Evolutionary conservation across 2,329 filamentous ascomycete genomes (phyloP).

Genomic region (Cordyceps tenuipes): DNA sequence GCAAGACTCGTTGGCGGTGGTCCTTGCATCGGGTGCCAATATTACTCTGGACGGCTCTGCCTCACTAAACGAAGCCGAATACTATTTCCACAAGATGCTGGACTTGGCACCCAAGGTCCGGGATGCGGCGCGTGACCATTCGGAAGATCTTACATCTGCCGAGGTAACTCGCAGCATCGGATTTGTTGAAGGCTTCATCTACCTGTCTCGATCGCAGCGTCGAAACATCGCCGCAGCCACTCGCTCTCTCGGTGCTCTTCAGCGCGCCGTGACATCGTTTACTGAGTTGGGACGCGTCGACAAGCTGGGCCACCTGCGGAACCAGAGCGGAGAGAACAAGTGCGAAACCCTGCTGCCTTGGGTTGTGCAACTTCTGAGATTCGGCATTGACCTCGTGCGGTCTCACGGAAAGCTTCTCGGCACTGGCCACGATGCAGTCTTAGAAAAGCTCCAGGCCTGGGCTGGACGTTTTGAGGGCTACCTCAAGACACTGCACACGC

Average conservation of each 20-base stretch:
- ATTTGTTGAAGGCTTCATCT: conserved; percentile 77
- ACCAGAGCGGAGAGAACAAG: conserved; percentile 18
- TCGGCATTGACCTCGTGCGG: conserved; percentile 52
- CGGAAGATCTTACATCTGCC: conserved; percentile 73
- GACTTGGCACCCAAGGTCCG: conserved; percentile 64
- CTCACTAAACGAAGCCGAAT: conserved; percentile 41
- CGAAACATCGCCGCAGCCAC: conserved; percentile 35
- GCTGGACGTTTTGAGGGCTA: conserved; percentile 38
- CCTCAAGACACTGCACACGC: conserved; percentile 30
- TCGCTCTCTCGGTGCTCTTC: conserved; percentile 30
- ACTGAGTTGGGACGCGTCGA: conserved; percentile 7
- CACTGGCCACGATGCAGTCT: conserved; percentile 36
- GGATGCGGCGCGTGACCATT: conserved; percentile 61
- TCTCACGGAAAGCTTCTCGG: conserved; percentile 60
- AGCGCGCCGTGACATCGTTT: conserved; percentile 29
- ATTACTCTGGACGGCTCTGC: conserved; percentile 23
- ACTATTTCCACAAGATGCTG: conserved; percentile 71
- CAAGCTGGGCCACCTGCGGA: conserved; percentile 24
- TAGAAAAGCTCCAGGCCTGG: conserved; percentile 42
- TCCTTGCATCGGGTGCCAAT: conserved; percentile 54
- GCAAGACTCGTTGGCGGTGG: conserved; percentile 61
- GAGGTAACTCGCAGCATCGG: conserved; percentile 74
- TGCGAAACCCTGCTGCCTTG: conserved; percentile 37
- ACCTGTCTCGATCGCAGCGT: conserved; percentile 55
- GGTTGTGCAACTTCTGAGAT: conserved; percentile 60